Evolutionary conservation across 2,329 filamentous ascomycete species (phyloP).

Genomic region (Alternaria brassicicola): DNA sequence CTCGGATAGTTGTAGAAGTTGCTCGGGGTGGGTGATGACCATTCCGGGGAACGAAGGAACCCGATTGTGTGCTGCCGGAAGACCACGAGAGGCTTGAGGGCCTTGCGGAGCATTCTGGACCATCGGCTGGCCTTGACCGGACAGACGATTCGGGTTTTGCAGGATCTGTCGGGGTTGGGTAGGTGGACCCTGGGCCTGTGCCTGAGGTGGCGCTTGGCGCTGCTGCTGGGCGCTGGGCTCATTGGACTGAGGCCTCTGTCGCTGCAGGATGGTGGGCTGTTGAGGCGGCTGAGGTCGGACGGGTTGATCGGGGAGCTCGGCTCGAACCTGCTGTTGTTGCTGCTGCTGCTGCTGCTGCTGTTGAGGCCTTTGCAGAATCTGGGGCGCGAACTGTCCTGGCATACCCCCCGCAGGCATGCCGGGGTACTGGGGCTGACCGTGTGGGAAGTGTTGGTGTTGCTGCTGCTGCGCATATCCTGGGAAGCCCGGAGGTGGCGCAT

Average conservation of each 20-base stretch:
- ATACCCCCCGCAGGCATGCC: constrained; percentile 40
- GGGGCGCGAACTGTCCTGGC: constrained; percentile 54
- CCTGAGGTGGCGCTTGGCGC: constrained; percentile 35
- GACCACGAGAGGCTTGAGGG: constrained; percentile 42
- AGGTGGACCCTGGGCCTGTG: constrained; percentile 50
- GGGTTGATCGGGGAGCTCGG: constrained; percentile 52
- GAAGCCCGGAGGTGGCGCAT: constrained; percentile 27
- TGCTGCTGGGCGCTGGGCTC: constrained; percentile 34
- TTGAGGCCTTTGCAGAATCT: constrained; percentile 58
- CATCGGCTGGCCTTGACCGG: constrained; percentile 52
- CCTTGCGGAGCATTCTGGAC: constrained; percentile 32
- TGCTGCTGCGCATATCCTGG: constrained; percentile 20
- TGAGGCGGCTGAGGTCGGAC: constrained; percentile 35
- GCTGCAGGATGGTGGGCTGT: constrained; percentile 46
- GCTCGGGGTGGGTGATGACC: constrained; percentile 71
- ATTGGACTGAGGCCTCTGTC: constrained; percentile 36
- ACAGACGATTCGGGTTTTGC: constrained; percentile 75
- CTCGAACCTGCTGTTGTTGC: constrained; percentile 51
- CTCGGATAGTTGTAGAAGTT: constrained; percentile 78
- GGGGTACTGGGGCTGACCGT: constrained; percentile 38
- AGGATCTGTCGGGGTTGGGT: constrained; percentile 72
- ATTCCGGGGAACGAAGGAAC: constrained; percentile 58
- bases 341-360: constrained; percentile 46
- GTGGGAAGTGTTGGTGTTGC: constrained; percentile 30
- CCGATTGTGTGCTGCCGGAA: constrained; percentile 47